Conservation (phyloP, 768 basidiomycete species). For the Saitozyma podzolica region DNA sequence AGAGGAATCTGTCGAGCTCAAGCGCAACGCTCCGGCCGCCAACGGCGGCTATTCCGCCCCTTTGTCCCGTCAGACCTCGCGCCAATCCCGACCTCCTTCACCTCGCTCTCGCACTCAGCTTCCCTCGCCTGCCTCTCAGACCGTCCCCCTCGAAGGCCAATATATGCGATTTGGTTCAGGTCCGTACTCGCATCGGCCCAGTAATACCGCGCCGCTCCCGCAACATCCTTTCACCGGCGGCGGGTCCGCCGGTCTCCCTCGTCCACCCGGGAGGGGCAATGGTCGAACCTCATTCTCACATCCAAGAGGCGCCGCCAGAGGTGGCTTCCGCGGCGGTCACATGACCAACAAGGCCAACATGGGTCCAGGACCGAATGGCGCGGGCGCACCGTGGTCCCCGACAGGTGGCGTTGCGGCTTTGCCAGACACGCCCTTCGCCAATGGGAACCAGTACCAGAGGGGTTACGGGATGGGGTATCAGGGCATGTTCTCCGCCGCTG, state of each 20-base stretch:
- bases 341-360: background rate
- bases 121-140: constrained; percentile 8
- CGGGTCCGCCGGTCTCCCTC: constrained; percentile 13
- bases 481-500: background rate
- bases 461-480: constrained; percentile 20
- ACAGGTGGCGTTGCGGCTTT: too few species aligned
- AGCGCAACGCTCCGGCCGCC: background rate
- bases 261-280: constrained; percentile 29
- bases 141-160: background rate
- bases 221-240: constrained; percentile 24
- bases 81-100: constrained; percentile 14
- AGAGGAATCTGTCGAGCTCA: background rate
- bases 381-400: too few species aligned
- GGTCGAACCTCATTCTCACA: constrained; percentile 23
- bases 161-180: constrained; percentile 9
- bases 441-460: constrained; percentile 14
- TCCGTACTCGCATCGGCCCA: constrained; percentile 14
- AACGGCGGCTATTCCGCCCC: constrained; percentile 7
- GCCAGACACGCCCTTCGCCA: background rate
- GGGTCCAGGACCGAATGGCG: background rate
- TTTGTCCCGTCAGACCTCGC: constrained; percentile 9
- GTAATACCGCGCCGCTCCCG: constrained; percentile 35
- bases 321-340: constrained; percentile 18
- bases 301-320: constrained; percentile 13
- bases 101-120: constrained; percentile 1